Evolutionary conservation across 345 rosid genomes (phyloP).

Genomic region (Cardiospermum halicacabum): DNA sequence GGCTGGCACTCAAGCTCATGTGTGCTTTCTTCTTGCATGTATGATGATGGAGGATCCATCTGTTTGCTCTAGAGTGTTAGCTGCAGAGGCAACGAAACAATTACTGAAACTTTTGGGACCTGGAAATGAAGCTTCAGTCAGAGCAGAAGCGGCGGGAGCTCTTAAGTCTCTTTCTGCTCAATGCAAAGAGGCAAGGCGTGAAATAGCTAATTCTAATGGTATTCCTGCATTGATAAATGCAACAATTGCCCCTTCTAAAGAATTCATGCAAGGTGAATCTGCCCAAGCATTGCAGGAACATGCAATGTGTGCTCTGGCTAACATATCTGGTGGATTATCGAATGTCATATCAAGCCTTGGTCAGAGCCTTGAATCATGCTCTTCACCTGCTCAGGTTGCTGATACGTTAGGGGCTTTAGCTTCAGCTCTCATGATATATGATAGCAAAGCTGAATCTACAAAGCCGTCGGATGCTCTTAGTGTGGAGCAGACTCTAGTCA

Average conservation of each 20-base stretch:
- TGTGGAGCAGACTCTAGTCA: slow-evolving; percentile 80
- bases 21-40: slow-evolving; percentile 94
- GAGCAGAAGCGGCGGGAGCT: slow-evolving; percentile 99
- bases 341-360: slow-evolving; percentile 98
- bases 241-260: slow-evolving; percentile 98
- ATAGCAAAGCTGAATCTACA: slow-evolving; percentile 74
- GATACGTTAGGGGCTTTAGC: slow-evolving; percentile 99
- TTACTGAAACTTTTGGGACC: slow-evolving; percentile 87
- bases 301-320: slow-evolving; percentile 99
- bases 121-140: slow-evolving; percentile 90
- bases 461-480: slow-evolving; percentile 74
- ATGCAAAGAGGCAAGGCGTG: slow-evolving; percentile 87
- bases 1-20: slow-evolving; percentile 81
- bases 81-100: slow-evolving; percentile 87
- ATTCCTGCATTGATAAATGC: slow-evolving; percentile 94
- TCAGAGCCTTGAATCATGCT: slow-evolving; percentile 97
- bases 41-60: slow-evolving; percentile 97
- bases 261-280: slow-evolving; percentile 98
- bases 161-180: slow-evolving; percentile 93
- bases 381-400: slow-evolving; percentile 90
- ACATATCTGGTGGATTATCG: slow-evolving; percentile 97
- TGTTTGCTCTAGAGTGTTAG: slow-evolving; percentile 75
- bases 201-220: slow-evolving; percentile 86
- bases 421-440: slow-evolving; percentile 99
- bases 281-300: slow-evolving; percentile 98